Evolutionary conservation across 805 yeast species (phyloP).

Genomic region (Nakazawaea holstii): DNA sequence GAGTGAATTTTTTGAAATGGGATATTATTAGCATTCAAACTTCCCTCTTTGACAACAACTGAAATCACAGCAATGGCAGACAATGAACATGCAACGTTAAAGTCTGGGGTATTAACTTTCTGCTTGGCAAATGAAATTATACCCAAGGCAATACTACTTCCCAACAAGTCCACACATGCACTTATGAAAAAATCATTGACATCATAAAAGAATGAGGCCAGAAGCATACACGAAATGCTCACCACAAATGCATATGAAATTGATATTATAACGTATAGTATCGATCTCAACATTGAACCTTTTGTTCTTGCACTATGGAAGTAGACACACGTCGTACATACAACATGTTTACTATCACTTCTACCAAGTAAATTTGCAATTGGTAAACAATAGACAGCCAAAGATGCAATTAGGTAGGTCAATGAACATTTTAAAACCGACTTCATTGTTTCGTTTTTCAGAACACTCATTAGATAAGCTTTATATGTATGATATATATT

Average conservation of each 20-base stretch:
- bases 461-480: neutral
- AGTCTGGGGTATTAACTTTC: conserved; percentile 57
- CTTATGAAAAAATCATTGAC: conserved; percentile 43
- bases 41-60: conserved; percentile 70
- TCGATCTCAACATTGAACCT: conserved; percentile 77
- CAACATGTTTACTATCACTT: conserved; percentile 73
- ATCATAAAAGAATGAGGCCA: conserved; percentile 41
- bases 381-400: conserved; percentile 58
- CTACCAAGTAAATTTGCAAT: conserved; percentile 50
- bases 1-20: conserved; percentile 51
- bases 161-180: conserved; percentile 46
- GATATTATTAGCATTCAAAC: conserved; percentile 49
- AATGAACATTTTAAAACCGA: conserved; percentile 59
- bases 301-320: conserved; percentile 77
- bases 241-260: conserved; percentile 48
- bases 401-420: conserved; percentile 70
- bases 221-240: conserved; percentile 44
- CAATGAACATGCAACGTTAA: conserved; percentile 76
- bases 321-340: conserved; percentile 79
- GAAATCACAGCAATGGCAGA: conserved; percentile 69
- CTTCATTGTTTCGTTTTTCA: conserved; percentile 1
- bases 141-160: conserved; percentile 55
- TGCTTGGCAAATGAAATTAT: conserved; percentile 66
- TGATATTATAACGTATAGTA: conserved; percentile 53
- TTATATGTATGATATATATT: neutral